Evolutionary conservation across 2,329 filamentous ascomycete species (phyloP), one percentile per base, ranked within the genome.

Genomic region (Penicillium paneum): DNA sequence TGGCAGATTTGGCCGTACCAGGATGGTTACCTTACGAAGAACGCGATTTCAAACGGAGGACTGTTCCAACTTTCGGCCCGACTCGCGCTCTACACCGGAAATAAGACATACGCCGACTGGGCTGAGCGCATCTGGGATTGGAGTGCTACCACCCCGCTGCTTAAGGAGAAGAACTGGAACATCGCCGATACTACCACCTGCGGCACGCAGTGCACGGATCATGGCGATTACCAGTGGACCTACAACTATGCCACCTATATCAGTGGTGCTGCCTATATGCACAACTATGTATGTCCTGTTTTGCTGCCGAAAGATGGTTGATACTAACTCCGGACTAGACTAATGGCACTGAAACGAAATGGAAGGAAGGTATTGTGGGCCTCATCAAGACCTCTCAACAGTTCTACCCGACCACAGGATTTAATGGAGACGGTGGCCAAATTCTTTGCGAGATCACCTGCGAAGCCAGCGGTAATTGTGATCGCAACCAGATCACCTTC

Each of bases 1-100:
- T 96, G 91, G 91, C 91, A 96, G 75, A 88, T 95, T 57, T 92
- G 87, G 75, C 79, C 83, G 12, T 89, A 86, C 75, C 91, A 91
- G 74, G 83, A 79, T 53, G 90, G 90, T 5, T 84, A 78, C 62
- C 72, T 74, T 49, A 84, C 81, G 63, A 83, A 84, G 61, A 84
- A 84, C 61, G 77, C 78, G 21, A 80, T 84, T 57, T 81, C 79
- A 12, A 84, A 84, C 59, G 82, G 81, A 3, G 81, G 76, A 31
- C 78, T 84, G 55, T 83, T 84, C 69, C 80, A 83, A 60, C 74
- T 85, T 11, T 77, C 79, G 3, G 80, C 90, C 8, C 85, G 90
- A 15, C 79, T 95, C 7, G 88, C 88, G 0, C 80, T 86, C 12
- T 94, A 90, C 74, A 95, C 91, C 0, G 83, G 84, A 44, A 94